Percentiles rank a stretch among this genome's conserved stretches.
Evolutionary conservation across 1,284 basidiomycete genomes (phyloP).

Genomic region (Leucoagaricus sp.): DNA sequence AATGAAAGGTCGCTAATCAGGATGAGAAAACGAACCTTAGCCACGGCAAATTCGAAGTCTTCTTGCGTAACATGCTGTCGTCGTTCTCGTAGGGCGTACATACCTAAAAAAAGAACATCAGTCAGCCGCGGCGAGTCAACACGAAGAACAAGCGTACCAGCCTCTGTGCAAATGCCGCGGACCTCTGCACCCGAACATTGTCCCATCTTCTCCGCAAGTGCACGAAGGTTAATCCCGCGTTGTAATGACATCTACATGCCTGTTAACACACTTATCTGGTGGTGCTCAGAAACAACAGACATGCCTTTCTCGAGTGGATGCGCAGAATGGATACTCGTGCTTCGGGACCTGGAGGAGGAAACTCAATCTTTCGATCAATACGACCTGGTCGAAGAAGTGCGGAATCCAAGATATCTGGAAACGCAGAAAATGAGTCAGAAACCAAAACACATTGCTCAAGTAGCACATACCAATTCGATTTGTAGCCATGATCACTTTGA

Average conservation of each 20-base stretch:
- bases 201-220: slow-evolving; percentile 98
- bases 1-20: not conserved
- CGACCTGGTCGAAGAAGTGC: slow-evolving; percentile 94
- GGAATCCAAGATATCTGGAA: slow-evolving; percentile 95
- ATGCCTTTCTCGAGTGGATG: slow-evolving; percentile 94
- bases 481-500: slow-evolving; percentile 99
- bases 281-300: slow-evolving; percentile 17
- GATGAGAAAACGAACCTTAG: slow-evolving; percentile 61
- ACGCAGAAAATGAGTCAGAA: too few species aligned
- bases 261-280: not conserved
- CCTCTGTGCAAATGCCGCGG: slow-evolving; percentile 97
- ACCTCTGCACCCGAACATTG: slow-evolving; percentile 98
- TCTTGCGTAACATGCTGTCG: slow-evolving; percentile 97
- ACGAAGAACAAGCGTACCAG: slow-evolving; percentile 56
- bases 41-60: slow-evolving; percentile 98
- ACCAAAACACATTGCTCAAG: too few species aligned
- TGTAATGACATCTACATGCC: slow-evolving; percentile 88
- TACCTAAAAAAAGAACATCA: slow-evolving; percentile 50
- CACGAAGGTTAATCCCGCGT: slow-evolving; percentile 94
- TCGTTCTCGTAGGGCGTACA: slow-evolving; percentile 96
- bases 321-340: slow-evolving; percentile 96
- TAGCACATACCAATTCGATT: slow-evolving; percentile 83
- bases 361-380: slow-evolving; percentile 99
- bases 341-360: slow-evolving; percentile 97
- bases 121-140: not conserved